Evolutionary conservation across 2,329 filamentous ascomycete species (phyloP).

Genomic region (Colletotrichum sp.): DNA sequence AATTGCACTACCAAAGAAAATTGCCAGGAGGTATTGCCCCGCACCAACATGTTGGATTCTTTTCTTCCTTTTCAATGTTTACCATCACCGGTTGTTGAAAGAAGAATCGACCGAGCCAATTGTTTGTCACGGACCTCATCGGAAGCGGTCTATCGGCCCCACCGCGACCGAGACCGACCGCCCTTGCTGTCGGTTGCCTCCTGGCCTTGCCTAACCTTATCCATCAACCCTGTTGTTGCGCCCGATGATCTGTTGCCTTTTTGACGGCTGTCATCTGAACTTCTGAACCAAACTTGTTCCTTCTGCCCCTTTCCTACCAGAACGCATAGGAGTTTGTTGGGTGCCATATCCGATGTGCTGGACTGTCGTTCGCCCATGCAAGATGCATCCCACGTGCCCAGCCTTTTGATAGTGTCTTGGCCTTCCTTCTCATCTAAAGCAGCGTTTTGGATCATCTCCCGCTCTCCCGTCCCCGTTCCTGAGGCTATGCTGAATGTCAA

Average conservation of each 20-base stretch:
- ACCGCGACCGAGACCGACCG: not conserved
- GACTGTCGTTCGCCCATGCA: not conserved
- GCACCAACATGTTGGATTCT: not conserved
- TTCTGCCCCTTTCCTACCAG: not conserved
- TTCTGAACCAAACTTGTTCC: not conserved
- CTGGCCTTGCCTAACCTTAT: not conserved
- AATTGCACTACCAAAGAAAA: not conserved
- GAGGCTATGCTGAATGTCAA: constrained; percentile 7
- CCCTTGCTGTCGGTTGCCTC: not conserved
- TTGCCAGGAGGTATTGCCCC: not conserved
- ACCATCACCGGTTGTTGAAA: not conserved
- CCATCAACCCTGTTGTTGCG: not conserved
- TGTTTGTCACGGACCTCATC: not conserved
- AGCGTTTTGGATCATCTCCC: not conserved
- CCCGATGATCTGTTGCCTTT: not conserved
- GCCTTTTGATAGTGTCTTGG: not conserved
- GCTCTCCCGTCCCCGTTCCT: not conserved
- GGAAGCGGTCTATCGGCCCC: not conserved
- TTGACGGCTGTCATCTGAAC: constrained; percentile 2
- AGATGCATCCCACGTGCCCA: not conserved
- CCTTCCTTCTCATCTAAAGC: not conserved
- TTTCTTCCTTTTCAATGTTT: not conserved
- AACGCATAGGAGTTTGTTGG: not conserved
- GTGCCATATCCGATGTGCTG: too few species aligned
- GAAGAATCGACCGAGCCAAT: not conserved